phyloP scores from a whole-genome alignment of 805 yeast species.

The Candida namnaoensis region DNA sequence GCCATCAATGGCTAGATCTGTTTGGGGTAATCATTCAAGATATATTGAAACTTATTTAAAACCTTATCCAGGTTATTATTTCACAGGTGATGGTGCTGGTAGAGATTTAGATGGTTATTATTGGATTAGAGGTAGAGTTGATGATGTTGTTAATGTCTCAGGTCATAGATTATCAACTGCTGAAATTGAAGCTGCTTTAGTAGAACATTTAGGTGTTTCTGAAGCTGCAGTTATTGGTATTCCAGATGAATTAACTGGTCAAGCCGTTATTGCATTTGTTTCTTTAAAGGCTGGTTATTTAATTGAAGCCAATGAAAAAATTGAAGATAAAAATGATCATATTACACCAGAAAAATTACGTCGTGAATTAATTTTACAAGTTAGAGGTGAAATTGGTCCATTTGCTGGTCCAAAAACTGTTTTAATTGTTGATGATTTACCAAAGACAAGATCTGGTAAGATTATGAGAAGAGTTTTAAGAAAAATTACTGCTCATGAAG shows the following conservation, averaged over 20 bases:
- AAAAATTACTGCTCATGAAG: slow-evolving; percentile 66
- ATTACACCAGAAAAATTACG: slow-evolving; percentile 1
- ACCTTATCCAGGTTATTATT: slow-evolving; percentile 76
- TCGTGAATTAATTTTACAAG: slow-evolving; percentile 51
- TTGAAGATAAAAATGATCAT: slow-evolving; percentile 1
- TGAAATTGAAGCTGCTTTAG: slow-evolving; percentile 76
- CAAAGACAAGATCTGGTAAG: slow-evolving; percentile 82
- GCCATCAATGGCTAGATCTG: slow-evolving; percentile 84
- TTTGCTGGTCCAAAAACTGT: slow-evolving; percentile 79
- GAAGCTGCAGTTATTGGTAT: slow-evolving; percentile 83
- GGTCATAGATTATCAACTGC: slow-evolving; percentile 88
- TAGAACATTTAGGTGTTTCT: slow-evolving; percentile 62
- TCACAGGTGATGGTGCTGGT: slow-evolving; percentile 89
- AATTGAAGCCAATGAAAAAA: slow-evolving; percentile 23
- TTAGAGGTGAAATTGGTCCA: slow-evolving; percentile 75
- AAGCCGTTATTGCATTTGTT: slow-evolving; percentile 78
- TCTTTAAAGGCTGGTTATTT: slow-evolving; percentile 49
- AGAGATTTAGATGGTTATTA: slow-evolving; percentile 77
- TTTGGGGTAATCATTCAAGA: slow-evolving; percentile 69
- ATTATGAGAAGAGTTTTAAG: slow-evolving; percentile 82
- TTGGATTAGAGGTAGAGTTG: slow-evolving; percentile 84
- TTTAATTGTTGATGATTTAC: slow-evolving; percentile 66
- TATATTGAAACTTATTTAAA: slow-evolving; percentile 75
- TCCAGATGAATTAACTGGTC: slow-evolving; percentile 78
- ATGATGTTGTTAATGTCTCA: slow-evolving; percentile 81